Percentiles rank a stretch among this genome's conserved stretches.
These are phyloP conservation scores for Trichoderma atrobrunneum DNA, from an alignment of 2,329 filamentous ascomycete genomes.

Conservation along the genomic window DNA sequence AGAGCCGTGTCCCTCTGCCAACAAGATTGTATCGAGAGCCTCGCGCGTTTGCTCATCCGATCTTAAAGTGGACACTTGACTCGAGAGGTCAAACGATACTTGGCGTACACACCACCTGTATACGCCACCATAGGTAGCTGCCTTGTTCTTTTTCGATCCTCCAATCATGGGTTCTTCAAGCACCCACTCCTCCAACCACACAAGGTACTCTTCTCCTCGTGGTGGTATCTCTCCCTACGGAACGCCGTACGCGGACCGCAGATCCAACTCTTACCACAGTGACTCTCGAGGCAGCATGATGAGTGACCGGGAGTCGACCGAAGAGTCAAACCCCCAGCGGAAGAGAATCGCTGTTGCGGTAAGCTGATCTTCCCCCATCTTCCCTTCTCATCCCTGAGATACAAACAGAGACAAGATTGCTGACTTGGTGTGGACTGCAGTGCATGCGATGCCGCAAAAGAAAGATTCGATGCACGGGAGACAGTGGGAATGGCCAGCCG, in stretches of 20 bases:
- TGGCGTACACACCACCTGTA: neutral
- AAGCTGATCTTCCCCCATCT: conserved; percentile 30
- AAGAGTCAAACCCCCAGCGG: conserved; percentile 45
- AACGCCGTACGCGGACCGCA: conserved; percentile 22
- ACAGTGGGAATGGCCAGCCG: conserved; percentile 70
- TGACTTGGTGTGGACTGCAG: conserved; percentile 44
- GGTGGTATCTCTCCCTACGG: conserved; percentile 22
- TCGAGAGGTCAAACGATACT: neutral
- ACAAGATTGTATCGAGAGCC: neutral
- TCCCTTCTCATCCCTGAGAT: neutral
- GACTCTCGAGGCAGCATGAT: conserved; percentile 19
- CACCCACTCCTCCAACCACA: conserved; percentile 20
- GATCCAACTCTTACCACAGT: conserved; percentile 17
- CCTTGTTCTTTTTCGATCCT: neutral
- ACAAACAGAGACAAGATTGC: neutral
- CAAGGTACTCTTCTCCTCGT: conserved; percentile 20
- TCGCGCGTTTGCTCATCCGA: neutral
- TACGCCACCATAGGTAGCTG: neutral
- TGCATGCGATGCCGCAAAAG: conserved; percentile 86
- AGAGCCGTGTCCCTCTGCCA: neutral
- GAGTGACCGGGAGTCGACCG: conserved; percentile 22
- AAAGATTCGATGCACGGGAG: conserved; percentile 93
- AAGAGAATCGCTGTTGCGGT: conserved; percentile 61
- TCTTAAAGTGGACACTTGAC: neutral
- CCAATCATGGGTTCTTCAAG: conserved; percentile 24